phyloP scores from a whole-genome alignment of 805 yeast species.

The Maudiozyma saulgeensis region DNA sequence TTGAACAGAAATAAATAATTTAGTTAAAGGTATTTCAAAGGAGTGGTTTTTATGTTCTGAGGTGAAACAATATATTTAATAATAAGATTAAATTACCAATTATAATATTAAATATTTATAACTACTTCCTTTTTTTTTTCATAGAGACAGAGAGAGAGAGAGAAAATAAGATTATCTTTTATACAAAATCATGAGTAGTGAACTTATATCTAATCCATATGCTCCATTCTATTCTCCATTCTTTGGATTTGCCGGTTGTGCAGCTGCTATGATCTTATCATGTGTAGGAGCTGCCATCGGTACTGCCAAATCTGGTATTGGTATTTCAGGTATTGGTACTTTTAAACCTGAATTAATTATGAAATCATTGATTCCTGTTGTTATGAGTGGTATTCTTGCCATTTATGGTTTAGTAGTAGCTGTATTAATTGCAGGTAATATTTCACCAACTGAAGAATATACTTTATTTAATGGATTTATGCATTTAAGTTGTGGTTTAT shows the following conservation, averaged over 20 bases:
- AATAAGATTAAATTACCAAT: too few species aligned
- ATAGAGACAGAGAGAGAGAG: too few species aligned
- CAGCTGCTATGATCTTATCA: conserved; percentile 80
- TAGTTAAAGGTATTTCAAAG: too few species aligned
- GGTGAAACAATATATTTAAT: too few species aligned
- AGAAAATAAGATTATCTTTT: too few species aligned
- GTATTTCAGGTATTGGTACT: conserved; percentile 96
- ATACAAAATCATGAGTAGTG: conserved; percentile 6
- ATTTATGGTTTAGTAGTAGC: conserved; percentile 96
- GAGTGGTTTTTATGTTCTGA: too few species aligned
- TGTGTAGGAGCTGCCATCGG: conserved; percentile 99
- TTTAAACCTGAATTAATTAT: conserved; percentile 94
- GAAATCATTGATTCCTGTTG: conserved; percentile 94
- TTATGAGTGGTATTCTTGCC: conserved; percentile 94
- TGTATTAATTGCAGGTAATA: conserved; percentile 86
- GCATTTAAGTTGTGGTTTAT: conserved; percentile 92
- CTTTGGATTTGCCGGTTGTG: conserved; percentile 96
- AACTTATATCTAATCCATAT: conserved; percentile 38
- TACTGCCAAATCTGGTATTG: conserved; percentile 96
- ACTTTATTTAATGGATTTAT: conserved; percentile 92
- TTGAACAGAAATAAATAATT: too few species aligned
- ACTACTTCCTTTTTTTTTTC: too few species aligned
- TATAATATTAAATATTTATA: too few species aligned
- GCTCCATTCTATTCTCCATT: conserved; percentile 93
- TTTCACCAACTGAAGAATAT: conserved; percentile 69